Conservation (phyloP, 345 rosid genomes). For the Gossypium raimondii region DNA sequence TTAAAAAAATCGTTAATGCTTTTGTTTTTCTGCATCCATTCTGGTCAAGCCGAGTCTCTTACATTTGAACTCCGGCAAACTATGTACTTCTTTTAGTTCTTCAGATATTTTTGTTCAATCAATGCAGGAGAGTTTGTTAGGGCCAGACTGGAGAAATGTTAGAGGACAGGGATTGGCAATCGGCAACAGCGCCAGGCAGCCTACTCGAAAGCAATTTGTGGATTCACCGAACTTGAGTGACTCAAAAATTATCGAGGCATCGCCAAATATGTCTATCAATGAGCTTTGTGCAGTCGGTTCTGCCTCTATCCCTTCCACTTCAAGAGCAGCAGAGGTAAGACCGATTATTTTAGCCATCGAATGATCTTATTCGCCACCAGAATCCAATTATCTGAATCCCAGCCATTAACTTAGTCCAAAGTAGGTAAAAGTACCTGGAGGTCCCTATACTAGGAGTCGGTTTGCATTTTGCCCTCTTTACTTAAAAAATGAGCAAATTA, state of each 20-base stretch:
- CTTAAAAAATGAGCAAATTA: no score
- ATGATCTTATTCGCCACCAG: background rate
- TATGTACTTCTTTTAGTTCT: background rate
- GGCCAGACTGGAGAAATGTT: constrained; percentile 69
- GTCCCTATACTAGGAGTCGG: no score
- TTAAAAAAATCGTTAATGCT: background rate
- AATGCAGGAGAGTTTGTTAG: constrained; percentile 57
- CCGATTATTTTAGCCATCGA: background rate
- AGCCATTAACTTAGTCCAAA: background rate
- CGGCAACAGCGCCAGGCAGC: constrained; percentile 70
- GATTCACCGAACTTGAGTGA: constrained; percentile 60
- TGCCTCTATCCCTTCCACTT: constrained; percentile 62
- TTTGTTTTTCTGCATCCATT: background rate
- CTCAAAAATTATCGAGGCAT: constrained; percentile 67
- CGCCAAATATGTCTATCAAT: constrained; percentile 52
- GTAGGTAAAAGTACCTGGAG: no score
- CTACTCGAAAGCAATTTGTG: constrained; percentile 54
- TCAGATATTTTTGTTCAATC: background rate
- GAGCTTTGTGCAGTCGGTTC: constrained; percentile 65
- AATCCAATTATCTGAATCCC: background rate
- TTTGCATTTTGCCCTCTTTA: no score
- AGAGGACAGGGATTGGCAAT: constrained; percentile 62
- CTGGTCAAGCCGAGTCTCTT: background rate
- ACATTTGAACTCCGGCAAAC: background rate
- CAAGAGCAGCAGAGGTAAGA: constrained; percentile 75